A percentile compares a stretch with the other conserved stretches of the same genome.
Evolutionary conservation across 2,329 filamentous ascomycete genomes (phyloP).

Genomic region (Neofusicoccum kwambonambiense): DNA sequence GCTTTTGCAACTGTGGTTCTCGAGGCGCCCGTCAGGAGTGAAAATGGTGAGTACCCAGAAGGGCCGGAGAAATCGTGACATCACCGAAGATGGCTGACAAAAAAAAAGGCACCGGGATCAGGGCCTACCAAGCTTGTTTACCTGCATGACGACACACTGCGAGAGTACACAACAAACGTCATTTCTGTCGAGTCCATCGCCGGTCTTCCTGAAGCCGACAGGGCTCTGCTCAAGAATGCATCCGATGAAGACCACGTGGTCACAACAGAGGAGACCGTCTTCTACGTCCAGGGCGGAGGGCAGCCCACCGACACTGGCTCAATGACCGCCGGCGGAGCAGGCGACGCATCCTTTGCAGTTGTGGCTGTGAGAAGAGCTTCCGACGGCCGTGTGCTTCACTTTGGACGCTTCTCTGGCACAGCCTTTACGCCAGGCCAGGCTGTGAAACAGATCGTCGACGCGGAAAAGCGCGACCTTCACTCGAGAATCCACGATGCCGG

Average conservation of each 20-base stretch:
- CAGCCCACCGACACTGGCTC: conserved; percentile 67
- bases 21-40: not conserved
- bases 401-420: conserved; percentile 54
- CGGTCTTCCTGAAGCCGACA: conserved; percentile 52
- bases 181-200: conserved; percentile 51
- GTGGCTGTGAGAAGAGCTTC: conserved; percentile 55
- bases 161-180: conserved; percentile 46
- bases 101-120: not conserved
- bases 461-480: conserved; percentile 59
- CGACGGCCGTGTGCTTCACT: conserved; percentile 62
- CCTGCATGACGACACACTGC: conserved; percentile 42
- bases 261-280: conserved; percentile 65
- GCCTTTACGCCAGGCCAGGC: conserved; percentile 44
- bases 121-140: conserved; percentile 26
- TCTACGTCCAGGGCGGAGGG: conserved; percentile 72
- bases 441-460: conserved; percentile 60
- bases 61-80: not conserved
- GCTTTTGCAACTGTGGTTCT: not conserved
- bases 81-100: not conserved
- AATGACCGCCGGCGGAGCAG: conserved; percentile 42
- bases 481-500: conserved; percentile 72
- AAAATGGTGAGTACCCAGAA: not conserved
- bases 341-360: conserved; percentile 51
- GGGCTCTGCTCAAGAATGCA: conserved; percentile 58
- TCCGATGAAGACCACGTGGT: conserved; percentile 55